Evolutionary conservation across 495 filamentous ascomycete genomes (phyloP), one percentile per base, ranked within the genome.

Genomic region (Xylaria palmicola): DNA sequence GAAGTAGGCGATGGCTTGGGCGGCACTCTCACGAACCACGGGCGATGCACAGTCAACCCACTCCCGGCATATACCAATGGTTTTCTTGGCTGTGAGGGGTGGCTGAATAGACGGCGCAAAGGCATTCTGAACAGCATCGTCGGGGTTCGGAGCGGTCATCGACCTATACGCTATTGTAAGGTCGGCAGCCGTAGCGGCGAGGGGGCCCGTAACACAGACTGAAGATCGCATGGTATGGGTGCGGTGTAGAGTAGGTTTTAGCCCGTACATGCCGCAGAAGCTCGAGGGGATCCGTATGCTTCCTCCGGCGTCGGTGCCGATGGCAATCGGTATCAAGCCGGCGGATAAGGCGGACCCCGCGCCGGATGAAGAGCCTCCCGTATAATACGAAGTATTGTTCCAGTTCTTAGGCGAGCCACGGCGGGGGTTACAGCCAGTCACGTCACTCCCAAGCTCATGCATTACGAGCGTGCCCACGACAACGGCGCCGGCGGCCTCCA

Each of bases 301-400:
- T 50, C 93, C 93, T 22, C 93, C 93, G 8, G 91, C 90, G 70
- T 98, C 93, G 2, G 88, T 88, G 32, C 91, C 93, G 8, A 96
- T 75, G 6, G 89, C 86, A 62, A 98, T 86, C 13, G 92, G 92
- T 3, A 95, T 79, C 10, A 97, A 70, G 1, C 92, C 93, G 5
- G 86, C 80, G 9, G 83, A 78, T 34, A 96, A 85, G 40, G 89
- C 85, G 56, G 93, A 96, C 1, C 85, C 93, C 24, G 86, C 85
- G 4, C 93, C 93, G 6, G 91, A 90, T 0, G 92, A 96, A 0
- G 90, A 95, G 15, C 93, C 93, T 27, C 93, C 93, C 26, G 89
- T 87, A 74, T 95, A 97, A 78, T 92, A 96, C 3, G 78, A 65
- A 0, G 75, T 70, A 70, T 95, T 92, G 67, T 91, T 85, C 44